Conservation (phyloP, 176 grass and related monocot genomes). For the Aegilops tauschii region DNA sequence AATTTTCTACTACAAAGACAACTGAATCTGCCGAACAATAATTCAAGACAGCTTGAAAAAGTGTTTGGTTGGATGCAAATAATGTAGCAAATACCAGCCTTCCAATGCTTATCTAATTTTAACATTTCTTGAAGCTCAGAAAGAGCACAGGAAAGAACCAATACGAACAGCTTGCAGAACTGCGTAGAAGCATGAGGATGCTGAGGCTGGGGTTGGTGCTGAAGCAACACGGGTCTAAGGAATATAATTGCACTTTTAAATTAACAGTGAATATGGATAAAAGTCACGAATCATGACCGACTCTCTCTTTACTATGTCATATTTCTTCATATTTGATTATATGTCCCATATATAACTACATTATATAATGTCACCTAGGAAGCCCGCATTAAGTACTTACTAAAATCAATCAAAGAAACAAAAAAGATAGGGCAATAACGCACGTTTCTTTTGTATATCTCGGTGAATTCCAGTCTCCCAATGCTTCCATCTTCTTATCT, state of each 20-base stretch:
- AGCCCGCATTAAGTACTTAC: not conserved
- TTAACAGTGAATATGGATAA: not conserved
- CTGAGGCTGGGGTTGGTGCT: not conserved
- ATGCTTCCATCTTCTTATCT: constrained; percentile 71
- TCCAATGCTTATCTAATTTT: not conserved
- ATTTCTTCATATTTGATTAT: constrained; percentile 11
- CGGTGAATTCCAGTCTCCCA: constrained; percentile 57
- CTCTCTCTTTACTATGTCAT: not conserved
- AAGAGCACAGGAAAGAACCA: not conserved
- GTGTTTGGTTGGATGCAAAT: not conserved
- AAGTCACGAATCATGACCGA: not conserved
- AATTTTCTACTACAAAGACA: not conserved
- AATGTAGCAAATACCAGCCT: not conserved
- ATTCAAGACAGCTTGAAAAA: not conserved
- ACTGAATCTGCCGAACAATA: not conserved
- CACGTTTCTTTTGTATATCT: constrained; percentile 36
- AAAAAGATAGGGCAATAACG: constrained; percentile 9
- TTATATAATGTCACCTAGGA: not conserved
- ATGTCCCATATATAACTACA: constrained; percentile 18
- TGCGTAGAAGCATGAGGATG: not conserved
- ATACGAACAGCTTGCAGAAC: not conserved
- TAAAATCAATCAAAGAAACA: constrained; percentile 29
- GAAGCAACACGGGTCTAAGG: not conserved
- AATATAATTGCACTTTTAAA: not conserved
- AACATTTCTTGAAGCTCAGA: not conserved